Evolutionary conservation across 176 grass and related monocot genomes (phyloP).

Genomic region (Oropetium thomaeum): DNA sequence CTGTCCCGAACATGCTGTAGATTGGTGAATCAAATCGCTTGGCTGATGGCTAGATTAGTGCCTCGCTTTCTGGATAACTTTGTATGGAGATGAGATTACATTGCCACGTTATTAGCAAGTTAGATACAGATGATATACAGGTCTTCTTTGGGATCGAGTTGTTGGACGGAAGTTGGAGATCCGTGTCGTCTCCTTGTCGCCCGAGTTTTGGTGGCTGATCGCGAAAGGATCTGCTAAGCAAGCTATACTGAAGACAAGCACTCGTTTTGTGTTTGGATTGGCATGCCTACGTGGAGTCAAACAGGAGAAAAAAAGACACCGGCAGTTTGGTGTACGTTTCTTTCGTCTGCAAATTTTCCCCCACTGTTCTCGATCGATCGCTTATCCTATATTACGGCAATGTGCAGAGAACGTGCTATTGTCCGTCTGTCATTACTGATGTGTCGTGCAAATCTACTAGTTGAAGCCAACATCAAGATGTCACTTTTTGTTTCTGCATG

Average conservation of each 20-base stretch:
- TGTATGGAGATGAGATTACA: too few species aligned
- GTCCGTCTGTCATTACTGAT: not conserved
- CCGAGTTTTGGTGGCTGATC: not conserved
- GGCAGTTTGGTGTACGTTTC: not conserved
- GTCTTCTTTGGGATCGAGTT: not conserved
- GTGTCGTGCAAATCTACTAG: not conserved
- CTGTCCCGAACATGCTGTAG: too few species aligned
- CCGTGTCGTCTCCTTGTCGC: constrained; percentile 5
- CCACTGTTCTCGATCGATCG: not conserved
- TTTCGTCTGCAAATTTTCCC: not conserved
- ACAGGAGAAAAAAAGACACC: not conserved
- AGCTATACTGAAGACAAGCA: not conserved
- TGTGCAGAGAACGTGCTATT: not conserved
- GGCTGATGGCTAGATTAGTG: too few species aligned
- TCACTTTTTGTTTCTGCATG: not conserved
- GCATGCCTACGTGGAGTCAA: constrained; percentile 14
- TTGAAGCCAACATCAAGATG: too few species aligned
- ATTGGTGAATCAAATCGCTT: not conserved
- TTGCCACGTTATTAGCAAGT: not conserved
- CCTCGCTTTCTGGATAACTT: too few species aligned
- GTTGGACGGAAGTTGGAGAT: not conserved
- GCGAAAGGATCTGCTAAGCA: constrained; percentile 3
- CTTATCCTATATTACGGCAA: not conserved
- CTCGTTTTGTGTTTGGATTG: constrained; percentile 25
- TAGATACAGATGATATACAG: not conserved